Evolutionary conservation across 2,329 filamentous ascomycete genomes (phyloP), one percentile per base, ranked within the genome.

Genomic region (Zymoseptoria pseudotritici): DNA sequence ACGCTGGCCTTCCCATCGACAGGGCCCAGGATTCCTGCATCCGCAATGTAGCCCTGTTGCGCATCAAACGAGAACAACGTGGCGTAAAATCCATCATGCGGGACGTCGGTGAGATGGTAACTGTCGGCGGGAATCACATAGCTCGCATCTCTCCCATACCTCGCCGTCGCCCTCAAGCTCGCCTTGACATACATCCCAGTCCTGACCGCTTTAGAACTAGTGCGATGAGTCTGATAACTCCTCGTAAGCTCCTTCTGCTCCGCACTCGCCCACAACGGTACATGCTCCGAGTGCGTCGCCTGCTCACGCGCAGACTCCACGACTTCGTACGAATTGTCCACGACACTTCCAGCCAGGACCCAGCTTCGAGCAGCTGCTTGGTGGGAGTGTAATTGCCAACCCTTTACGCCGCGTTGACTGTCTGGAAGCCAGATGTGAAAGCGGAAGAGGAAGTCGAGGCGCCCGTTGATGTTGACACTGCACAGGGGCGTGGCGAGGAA

Each of bases 1-100:
- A 31, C 53, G 21, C 57, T 42, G 13, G 57, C 50, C 6, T 66
- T 60, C 11, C 59, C 66, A 29, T 70, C 63, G 36, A 58, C 65
- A 7, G 74, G 73, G 0, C 73, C 72, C 3, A 76, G 64, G 0
- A 75, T 71, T 3, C 63, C 62, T 0, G 72, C 72, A 55, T 72
- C 67, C 50, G 66, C 56, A 3, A 65, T 58, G 54, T 71, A 75
- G 7, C 74, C 74, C 1, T 70, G 69, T 10, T 50, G 53, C 0
- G 72, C 67, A 58, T 77, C 74, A 55, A 76, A 76, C 53, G 72
- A 69, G 65, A 74, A 73, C 3, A 77, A 46, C 0, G 73, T 75
- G 1, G 75, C 73, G 51, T 75, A 72, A 0, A 75, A 55, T 1
- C 50, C 55, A 7, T 72, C 62, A 0, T 71, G 67, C 2, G 62